Conservation (phyloP, 768 basidiomycete species). For the Mycena latifolia region DNA sequence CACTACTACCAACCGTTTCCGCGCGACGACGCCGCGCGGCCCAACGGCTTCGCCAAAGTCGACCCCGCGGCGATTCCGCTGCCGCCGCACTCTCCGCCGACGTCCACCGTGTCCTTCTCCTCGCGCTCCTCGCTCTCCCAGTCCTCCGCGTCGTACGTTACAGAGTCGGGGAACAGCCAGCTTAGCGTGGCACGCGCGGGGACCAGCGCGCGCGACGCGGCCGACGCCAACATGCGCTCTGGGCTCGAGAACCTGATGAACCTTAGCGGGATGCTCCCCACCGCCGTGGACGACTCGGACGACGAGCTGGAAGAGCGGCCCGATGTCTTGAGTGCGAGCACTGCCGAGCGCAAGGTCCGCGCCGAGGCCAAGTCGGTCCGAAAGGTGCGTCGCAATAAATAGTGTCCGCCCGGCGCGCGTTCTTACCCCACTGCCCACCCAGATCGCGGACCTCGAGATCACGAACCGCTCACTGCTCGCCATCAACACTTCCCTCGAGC, state of each 20-base stretch:
- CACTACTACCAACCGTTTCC: constrained; percentile 49
- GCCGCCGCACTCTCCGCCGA: constrained; percentile 78
- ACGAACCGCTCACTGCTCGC: constrained; percentile 87
- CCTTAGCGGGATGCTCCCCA: constrained; percentile 45
- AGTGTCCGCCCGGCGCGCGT: constrained; percentile 5
- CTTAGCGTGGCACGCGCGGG: constrained; percentile 42
- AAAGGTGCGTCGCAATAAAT: constrained; percentile 66
- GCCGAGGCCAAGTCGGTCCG: constrained; percentile 88
- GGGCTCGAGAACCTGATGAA: constrained; percentile 59
- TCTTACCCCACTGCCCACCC: background rate
- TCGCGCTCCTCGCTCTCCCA: constrained; percentile 77
- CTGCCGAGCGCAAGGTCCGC: constrained; percentile 59
- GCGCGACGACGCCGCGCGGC: constrained; percentile 36
- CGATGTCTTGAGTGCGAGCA: constrained; percentile 42
- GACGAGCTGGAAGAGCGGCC: constrained; percentile 52
- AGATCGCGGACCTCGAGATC: constrained; percentile 96
- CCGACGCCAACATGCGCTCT: constrained; percentile 44
- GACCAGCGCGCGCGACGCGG: constrained; percentile 23
- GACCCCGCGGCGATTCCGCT: constrained; percentile 72
- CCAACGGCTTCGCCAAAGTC: constrained; percentile 52
- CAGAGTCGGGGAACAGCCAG: constrained; percentile 52
- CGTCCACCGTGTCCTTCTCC: constrained; percentile 80
- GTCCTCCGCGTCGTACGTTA: constrained; percentile 59
- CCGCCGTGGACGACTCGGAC: constrained; percentile 34
- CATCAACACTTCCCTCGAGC: constrained; percentile 88